Evolutionary conservation across 208 protist species (phyloP), one percentile per base, ranked within the genome.

Genomic region (Leishmania arabica): DNA sequence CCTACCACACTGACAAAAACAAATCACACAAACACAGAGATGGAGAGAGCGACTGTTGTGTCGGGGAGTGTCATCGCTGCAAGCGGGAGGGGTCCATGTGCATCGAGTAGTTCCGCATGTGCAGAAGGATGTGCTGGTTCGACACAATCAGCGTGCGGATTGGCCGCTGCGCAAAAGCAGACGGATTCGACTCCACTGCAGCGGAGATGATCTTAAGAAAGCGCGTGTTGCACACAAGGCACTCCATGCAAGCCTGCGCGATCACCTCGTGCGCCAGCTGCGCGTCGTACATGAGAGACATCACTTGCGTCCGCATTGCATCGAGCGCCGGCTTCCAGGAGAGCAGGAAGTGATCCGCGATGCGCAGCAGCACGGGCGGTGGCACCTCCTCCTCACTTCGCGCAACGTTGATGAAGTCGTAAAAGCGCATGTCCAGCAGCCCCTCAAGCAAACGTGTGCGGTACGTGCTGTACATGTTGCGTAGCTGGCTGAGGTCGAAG

Each of bases 221-320:
- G 15, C 90, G 86, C 24, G 91, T 92, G 76, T 97, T 97, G 85
- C 88, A 91, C 68, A 96, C 80, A 15, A 97, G 84, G 56, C 86
- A 88, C 60, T 97, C 89, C 86, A 94, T 96, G 84, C 94, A 97
- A 17, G 86, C 84, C 79, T 97, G 92, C 68, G 91, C 92, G 0
- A 92, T 86, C 5, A 95, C 51, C 74, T 96, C 92, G n/a, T 86
- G 84, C 40, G 87, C 81, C 31, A 92, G 82, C 45, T 68, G 81
- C 1, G 79, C 51, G 45, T 94, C 83, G 49, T 78, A 68, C 49
- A 97, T 79, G 53, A 95, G 80, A 24, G 66, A 51, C 1, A 80
- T 66, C 64, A 96, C 86, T 9, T 80, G 80, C 5, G 47, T 51
- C 42, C 89, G 88, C 34, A 92, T 40, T 24, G 79, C 78, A 62